phyloP scores from a whole-genome alignment of 805 yeast species.

The Tetrapisispora iriomotensis region DNA sequence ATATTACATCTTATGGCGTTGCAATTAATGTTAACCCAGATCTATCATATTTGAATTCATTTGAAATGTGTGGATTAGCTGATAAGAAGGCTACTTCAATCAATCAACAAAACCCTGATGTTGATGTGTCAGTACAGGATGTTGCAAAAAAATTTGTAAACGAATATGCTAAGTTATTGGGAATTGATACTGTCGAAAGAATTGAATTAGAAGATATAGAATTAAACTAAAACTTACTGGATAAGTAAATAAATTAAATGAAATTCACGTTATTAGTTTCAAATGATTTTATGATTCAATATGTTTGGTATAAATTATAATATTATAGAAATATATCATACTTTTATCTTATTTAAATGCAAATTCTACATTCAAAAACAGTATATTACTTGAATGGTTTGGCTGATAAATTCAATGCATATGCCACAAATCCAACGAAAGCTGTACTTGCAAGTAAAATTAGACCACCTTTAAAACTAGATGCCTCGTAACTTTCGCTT shows the following conservation, averaged over 20 bases:
- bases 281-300: no score
- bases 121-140: conserved; percentile 22
- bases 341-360: no score
- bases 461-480: conserved; percentile 2
- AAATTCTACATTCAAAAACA: no score
- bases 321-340: no score
- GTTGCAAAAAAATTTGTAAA: conserved; percentile 38
- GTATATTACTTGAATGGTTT: background rate
- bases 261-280: no score
- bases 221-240: conserved; percentile 1
- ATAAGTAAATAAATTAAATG: no score
- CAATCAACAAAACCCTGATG: conserved; percentile 21
- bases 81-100: conserved; percentile 50
- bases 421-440: conserved; percentile 13
- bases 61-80: conserved; percentile 81
- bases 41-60: conserved; percentile 54
- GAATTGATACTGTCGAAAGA: conserved; percentile 31
- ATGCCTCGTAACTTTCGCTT: background rate
- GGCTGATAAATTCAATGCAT: conserved; percentile 12
- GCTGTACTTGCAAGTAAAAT: conserved; percentile 10
- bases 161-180: conserved; percentile 35
- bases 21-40: conserved; percentile 74
- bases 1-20: conserved; percentile 82
- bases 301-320: no score
- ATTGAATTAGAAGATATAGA: conserved; percentile 28